Evolutionary conservation across 164 flowering plant genomes (phyloP).

Genomic region (Berberis vulgaris): DNA sequence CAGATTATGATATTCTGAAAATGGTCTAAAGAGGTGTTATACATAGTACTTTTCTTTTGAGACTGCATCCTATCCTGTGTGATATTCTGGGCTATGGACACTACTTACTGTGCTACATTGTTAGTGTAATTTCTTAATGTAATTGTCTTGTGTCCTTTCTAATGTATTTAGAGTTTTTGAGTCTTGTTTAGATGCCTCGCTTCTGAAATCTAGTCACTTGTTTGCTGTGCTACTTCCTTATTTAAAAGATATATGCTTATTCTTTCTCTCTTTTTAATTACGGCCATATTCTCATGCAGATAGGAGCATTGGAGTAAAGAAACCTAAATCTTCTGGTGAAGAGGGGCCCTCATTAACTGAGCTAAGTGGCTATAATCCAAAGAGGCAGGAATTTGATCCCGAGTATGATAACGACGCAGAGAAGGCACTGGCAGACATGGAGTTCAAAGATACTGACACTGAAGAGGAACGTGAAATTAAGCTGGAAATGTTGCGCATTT

Average conservation of each 20-base stretch:
- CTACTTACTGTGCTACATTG: no score
- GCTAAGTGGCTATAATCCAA: constrained; percentile 80
- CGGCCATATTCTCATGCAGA: constrained; percentile 46
- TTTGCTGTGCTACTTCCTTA: not conserved
- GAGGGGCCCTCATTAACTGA: constrained; percentile 66
- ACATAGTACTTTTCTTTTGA: no score
- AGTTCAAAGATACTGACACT: constrained; percentile 77
- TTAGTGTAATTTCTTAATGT: no score
- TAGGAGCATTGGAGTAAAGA: constrained; percentile 80
- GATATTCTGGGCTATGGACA: no score
- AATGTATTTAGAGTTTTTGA: no score
- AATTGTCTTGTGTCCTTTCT: no score
- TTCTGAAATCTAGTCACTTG: not conserved
- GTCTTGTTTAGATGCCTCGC: not conserved
- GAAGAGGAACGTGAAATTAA: constrained; percentile 72
- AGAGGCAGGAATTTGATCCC: constrained; percentile 90
- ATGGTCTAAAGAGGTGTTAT: no score
- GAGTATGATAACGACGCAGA: constrained; percentile 99
- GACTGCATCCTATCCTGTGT: no score
- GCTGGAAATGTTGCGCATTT: constrained; percentile 64
- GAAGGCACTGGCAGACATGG: constrained; percentile 91
- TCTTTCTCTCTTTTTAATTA: not conserved
- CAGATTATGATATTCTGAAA: no score
- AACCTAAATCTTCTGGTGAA: constrained; percentile 50
- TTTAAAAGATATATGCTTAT: not conserved